Evolutionary conservation across 306 rosid species (phyloP).

Genomic region (Prunus salicina): DNA sequence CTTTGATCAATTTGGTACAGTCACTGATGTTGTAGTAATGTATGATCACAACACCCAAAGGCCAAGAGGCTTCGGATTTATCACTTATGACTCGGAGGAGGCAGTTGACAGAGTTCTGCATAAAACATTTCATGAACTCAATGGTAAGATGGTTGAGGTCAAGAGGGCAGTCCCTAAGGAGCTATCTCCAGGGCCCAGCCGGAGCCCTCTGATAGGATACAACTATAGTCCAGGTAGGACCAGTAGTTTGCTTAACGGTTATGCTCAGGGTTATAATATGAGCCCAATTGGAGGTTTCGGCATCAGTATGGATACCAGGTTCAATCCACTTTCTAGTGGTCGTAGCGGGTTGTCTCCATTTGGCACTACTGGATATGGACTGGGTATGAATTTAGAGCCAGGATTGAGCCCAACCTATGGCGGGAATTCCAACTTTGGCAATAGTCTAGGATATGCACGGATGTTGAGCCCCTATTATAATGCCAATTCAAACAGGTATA

Average conservation of each 20-base stretch:
- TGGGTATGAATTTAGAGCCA: constrained; percentile 74
- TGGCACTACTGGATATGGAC: constrained; percentile 65
- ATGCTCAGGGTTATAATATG: constrained; percentile 76
- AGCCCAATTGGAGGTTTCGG: constrained; percentile 86
- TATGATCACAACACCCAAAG: constrained; percentile 95
- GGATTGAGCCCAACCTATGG: constrained; percentile 72
- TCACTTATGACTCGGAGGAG: constrained; percentile 90
- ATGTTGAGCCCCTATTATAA: constrained; percentile 58
- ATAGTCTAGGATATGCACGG: constrained; percentile 74
- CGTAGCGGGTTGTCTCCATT: constrained; percentile 77
- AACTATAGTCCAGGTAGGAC: constrained; percentile 67
- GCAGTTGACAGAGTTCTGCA: constrained; percentile 80
- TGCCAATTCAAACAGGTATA: constrained; percentile 68
- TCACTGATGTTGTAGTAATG: constrained; percentile 91
- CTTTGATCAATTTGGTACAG: constrained; percentile 82
- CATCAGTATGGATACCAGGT: constrained; percentile 80
- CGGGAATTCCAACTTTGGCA: constrained; percentile 60
- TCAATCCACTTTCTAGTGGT: constrained; percentile 61
- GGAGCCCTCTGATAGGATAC: constrained; percentile 73
- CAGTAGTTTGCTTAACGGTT: constrained; percentile 55
- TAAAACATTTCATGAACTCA: constrained; percentile 86
- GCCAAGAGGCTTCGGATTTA: constrained; percentile 97
- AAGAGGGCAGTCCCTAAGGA: constrained; percentile 95
- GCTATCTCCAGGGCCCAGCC: constrained; percentile 70
- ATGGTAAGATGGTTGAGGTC: constrained; percentile 93